Base-by-base conservation (phyloP, 2,329 filamentous ascomycete genomes). In the Apiospora pterosperma region DNA sequence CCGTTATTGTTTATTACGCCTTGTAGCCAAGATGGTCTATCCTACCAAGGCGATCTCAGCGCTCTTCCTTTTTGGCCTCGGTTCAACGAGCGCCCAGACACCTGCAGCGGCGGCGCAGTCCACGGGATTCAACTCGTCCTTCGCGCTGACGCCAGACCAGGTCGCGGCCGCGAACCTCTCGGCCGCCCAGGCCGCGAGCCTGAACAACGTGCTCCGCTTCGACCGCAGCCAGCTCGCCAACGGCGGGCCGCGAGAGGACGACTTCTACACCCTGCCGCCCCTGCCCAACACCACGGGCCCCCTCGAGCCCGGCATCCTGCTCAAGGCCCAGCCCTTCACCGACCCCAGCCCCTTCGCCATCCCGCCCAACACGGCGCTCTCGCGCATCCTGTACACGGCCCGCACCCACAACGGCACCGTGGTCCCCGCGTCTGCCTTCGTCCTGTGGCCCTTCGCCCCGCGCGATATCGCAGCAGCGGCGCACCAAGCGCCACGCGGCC, bases 301-400 rank as follows among this genome's bases (percentile, higher is more conserved):
- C 4, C 38, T 71, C 10, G 59, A 67, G 3, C 74, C 78, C 4
- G 81, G 81, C 5, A 69, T 72, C 1, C 66, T 83, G 11, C 70
- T 84, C 28, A 78, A 77, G 62, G 69, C 81, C 21, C 77, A 84
- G 66, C 61, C 72, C 7, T 65, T 71, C 66, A 82, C 80, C 5
- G 75, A 80, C 65, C 73, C 74, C 0, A 68, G 72, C 0, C 63
- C 69, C 4, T 84, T 79, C 69, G 77, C 78, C 1, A 64, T 83
- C 2, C 76, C 82, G 0, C 74, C 80, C 0, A 72, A 70, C n/a
- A 70, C 78, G 1, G 74, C 81, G 2, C 69, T 86, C 52, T 85
- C 82, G 1, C 79, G 83, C 16, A 77, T 86, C 66, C 67, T 84
- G 3, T 86, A 82, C 72, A 79, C 79, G 23, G 81, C 81, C 0